These are phyloP conservation scores for Pseudogymnoascus pannorum DNA, from an alignment of 2,329 filamentous ascomycete genomes.

Conservation along the genomic window DNA sequence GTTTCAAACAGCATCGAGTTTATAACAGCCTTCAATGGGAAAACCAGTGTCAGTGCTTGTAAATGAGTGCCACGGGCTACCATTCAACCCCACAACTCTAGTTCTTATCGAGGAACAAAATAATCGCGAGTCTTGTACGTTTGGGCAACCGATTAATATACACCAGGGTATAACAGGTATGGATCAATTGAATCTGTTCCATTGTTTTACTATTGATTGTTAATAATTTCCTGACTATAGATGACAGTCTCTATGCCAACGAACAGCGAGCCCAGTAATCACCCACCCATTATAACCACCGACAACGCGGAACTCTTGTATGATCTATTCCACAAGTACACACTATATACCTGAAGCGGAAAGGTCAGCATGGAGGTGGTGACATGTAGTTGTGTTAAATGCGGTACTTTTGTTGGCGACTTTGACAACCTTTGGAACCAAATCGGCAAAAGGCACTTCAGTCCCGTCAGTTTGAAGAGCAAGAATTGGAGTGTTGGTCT, in stretches of 20 bases:
- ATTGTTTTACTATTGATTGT: neutral
- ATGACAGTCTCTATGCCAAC: neutral
- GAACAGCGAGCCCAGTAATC: neutral
- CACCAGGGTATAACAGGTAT: neutral
- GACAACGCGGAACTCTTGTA: neutral
- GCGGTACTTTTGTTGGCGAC: conserved; percentile 21
- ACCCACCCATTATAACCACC: neutral
- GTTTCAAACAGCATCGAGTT: neutral
- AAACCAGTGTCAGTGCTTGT: neutral
- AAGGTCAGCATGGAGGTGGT: conserved; percentile 20
- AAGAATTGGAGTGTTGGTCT: conserved; percentile 18
- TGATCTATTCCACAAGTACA: neutral
- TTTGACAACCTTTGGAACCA: conserved; percentile 27
- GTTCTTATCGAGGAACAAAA: neutral
- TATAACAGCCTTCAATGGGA: neutral
- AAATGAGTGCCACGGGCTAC: neutral
- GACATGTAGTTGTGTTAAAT: conserved; percentile 23
- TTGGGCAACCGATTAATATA: neutral
- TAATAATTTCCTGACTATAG: neutral
- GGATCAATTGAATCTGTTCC: neutral
- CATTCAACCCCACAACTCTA: neutral
- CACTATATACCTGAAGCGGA: neutral
- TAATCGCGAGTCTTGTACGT: neutral
- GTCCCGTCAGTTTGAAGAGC: conserved; percentile 19
- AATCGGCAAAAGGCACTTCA: conserved; percentile 27